Evolutionary conservation across 345 rosid genomes (phyloP).

Genomic region (Sapria himalayana): DNA sequence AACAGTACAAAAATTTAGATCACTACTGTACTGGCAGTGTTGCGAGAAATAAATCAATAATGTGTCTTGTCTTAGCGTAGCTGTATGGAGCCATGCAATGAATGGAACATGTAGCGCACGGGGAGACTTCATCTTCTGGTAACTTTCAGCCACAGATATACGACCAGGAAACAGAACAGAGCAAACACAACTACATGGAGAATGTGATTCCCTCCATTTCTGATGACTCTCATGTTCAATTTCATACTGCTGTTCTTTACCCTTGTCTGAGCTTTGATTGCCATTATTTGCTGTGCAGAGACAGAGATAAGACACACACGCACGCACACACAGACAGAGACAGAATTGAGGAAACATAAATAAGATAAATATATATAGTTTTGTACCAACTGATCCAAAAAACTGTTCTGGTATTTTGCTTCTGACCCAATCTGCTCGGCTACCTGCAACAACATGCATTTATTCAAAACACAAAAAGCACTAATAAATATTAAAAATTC

Average conservation of each 20-base stretch:
- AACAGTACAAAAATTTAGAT: too few species aligned
- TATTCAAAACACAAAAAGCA: too few species aligned
- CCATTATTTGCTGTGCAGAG: constrained; percentile 3
- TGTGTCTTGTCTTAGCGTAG: too few species aligned
- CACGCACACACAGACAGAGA: not conserved
- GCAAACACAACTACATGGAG: constrained; percentile 5
- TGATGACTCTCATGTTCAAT: constrained; percentile 4
- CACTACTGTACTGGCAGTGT: too few species aligned
- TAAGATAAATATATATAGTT: not conserved
- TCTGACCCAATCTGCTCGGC: constrained; percentile 6
- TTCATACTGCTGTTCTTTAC: constrained; percentile 5
- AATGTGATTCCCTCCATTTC: constrained; percentile 2
- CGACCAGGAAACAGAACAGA: constrained; percentile 1
- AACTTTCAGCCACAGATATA: constrained; percentile 5
- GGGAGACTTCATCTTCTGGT: constrained; percentile 5
- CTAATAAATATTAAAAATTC: too few species aligned
- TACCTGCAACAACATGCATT: too few species aligned
- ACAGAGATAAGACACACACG: too few species aligned
- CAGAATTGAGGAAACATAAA: not conserved
- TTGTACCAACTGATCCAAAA: constrained; percentile 3
- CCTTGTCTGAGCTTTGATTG: constrained; percentile 5
- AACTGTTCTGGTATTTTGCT: constrained; percentile 6
- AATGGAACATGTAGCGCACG: too few species aligned
- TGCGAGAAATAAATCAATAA: too few species aligned
- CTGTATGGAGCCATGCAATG: too few species aligned